Conservation (phyloP, 139 green algal species). For the Pleodorina starrii region DNA sequence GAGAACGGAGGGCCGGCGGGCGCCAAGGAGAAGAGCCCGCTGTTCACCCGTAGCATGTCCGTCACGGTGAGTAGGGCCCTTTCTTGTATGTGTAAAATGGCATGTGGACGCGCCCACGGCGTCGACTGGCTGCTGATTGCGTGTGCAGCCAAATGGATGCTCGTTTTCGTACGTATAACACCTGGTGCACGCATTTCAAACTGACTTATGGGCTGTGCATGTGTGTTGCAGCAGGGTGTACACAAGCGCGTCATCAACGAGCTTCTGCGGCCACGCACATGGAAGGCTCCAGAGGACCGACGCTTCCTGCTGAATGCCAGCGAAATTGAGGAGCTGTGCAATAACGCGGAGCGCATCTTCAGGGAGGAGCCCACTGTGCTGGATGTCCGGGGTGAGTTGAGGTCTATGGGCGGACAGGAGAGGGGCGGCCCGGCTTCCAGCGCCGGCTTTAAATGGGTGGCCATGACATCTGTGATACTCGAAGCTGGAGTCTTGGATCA, state of each 20-base stretch:
- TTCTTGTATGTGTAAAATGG: too few species aligned
- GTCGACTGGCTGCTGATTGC: too few species aligned
- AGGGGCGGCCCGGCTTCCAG: too few species aligned
- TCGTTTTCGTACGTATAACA: too few species aligned
- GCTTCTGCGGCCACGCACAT: slow-evolving; percentile 88
- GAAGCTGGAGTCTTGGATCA: too few species aligned
- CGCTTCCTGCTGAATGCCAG: slow-evolving; percentile 74
- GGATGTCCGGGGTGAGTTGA: slow-evolving; percentile 76
- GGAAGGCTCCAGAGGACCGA: slow-evolving; percentile 86
- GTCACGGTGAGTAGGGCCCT: slow-evolving; percentile 56
- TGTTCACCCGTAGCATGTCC: slow-evolving; percentile 68
- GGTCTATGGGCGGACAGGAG: too few species aligned
- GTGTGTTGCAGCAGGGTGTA: slow-evolving; percentile 70
- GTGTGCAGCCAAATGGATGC: too few species aligned
- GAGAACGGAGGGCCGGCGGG: slow-evolving; percentile 49
- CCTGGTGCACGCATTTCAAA: too few species aligned
- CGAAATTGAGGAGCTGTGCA: slow-evolving; percentile 95
- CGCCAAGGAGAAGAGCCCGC: slow-evolving; percentile 56
- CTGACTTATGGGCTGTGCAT: too few species aligned
- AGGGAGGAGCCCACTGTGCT: slow-evolving; percentile 90
- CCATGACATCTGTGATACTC: too few species aligned
- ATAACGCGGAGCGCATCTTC: slow-evolving; percentile 91
- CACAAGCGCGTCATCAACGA: slow-evolving; percentile 93
- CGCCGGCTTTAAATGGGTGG: too few species aligned
- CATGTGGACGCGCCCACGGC: too few species aligned